A percentile compares a stretch with the other conserved stretches of the same genome.
These are phyloP conservation scores for Fusarium proliferatum DNA, from an alignment of 2,329 filamentous ascomycete genomes.

Conservation along the genomic window DNA sequence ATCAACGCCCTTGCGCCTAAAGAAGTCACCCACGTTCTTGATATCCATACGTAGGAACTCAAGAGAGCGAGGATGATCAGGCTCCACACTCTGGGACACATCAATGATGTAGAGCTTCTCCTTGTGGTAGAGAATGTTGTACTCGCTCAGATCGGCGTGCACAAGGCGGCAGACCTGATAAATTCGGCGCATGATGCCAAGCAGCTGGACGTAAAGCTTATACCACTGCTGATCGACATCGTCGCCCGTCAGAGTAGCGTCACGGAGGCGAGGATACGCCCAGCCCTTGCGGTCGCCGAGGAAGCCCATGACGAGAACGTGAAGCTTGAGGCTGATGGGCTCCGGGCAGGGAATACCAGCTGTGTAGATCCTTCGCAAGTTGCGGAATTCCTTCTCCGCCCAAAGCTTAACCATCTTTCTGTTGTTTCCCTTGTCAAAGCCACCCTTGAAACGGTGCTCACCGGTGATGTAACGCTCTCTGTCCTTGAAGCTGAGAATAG, in stretches of 20 bases:
- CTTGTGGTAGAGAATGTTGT: conserved; percentile 93
- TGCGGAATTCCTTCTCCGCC: conserved; percentile 99
- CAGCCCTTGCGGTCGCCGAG: conserved; percentile 88
- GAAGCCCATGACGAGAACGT: conserved; percentile 96
- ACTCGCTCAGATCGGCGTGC: conserved; percentile 97
- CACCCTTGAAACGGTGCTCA: conserved; percentile 89
- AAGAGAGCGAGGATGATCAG: conserved; percentile 90
- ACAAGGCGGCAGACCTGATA: conserved; percentile 93
- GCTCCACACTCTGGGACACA: conserved; percentile 96
- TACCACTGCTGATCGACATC: conserved; percentile 80
- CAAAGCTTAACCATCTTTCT: conserved; percentile 98
- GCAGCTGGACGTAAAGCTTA: conserved; percentile 81
- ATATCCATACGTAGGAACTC: conserved; percentile 99
- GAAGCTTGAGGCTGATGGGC: conserved; percentile 87
- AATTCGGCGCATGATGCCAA: conserved; percentile 90
- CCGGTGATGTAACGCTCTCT: conserved; percentile 95
- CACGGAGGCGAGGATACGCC: conserved; percentile 88
- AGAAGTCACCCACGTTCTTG: conserved; percentile 96
- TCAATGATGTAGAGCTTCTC: conserved; percentile 91
- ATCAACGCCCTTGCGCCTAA: conserved; percentile 85
- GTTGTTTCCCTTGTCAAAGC: conserved; percentile 94
- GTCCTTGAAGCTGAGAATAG: conserved; percentile 97
- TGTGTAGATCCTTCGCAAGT: conserved; percentile 83
- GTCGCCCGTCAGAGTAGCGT: conserved; percentile 78
- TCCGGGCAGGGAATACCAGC: conserved; percentile 92